These are phyloP conservation scores for Magnaporthiopsis rhizophila DNA, from an alignment of 2,329 filamentous ascomycete genomes.

Conservation along the genomic window DNA sequence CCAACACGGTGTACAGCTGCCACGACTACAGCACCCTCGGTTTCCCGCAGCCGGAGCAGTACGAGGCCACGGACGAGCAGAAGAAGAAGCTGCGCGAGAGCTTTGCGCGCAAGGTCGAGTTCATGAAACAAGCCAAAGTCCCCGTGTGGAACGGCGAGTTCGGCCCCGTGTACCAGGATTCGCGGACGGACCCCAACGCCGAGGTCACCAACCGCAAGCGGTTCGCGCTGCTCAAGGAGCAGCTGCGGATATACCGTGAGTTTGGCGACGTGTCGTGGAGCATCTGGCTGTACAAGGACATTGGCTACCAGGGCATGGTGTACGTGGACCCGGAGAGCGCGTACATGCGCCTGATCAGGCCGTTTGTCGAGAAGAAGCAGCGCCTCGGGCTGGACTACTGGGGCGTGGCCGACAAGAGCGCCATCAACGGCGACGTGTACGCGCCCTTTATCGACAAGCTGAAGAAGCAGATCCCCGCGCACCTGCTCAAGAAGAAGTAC, in stretches of 20 bases:
- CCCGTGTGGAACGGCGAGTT: constrained; percentile 38
- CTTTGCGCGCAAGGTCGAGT: constrained; percentile 30
- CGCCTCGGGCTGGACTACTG: constrained; percentile 43
- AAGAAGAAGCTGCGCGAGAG: constrained; percentile 24
- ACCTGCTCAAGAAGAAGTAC: constrained; percentile 35
- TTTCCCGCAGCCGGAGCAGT: constrained; percentile 33
- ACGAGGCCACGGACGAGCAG: constrained; percentile 25
- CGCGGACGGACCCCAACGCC: constrained; percentile 22
- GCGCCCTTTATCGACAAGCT: constrained; percentile 31
- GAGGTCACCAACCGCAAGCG: constrained; percentile 27
- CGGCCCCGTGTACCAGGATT: constrained; percentile 33
- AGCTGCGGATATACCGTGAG: constrained; percentile 24
- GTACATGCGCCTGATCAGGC: constrained; percentile 39
- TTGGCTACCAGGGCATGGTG: constrained; percentile 43
- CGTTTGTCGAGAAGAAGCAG: constrained; percentile 46
- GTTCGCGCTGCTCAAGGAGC: constrained; percentile 28
- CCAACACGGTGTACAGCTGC: constrained; percentile 42
- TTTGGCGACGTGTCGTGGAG: constrained; percentile 14
- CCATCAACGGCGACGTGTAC: constrained; percentile 27
- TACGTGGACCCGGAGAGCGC: constrained; percentile 31
- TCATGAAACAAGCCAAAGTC: constrained; percentile 28
- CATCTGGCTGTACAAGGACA: constrained; percentile 15
- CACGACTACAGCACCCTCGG: constrained; percentile 47
- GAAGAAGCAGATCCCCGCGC: constrained; percentile 32
- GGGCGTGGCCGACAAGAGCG: constrained; percentile 29